These are phyloP conservation scores for Cystobasidium tubakii DNA, from an alignment of 768 basidiomycete genomes.

Conservation along the genomic window DNA sequence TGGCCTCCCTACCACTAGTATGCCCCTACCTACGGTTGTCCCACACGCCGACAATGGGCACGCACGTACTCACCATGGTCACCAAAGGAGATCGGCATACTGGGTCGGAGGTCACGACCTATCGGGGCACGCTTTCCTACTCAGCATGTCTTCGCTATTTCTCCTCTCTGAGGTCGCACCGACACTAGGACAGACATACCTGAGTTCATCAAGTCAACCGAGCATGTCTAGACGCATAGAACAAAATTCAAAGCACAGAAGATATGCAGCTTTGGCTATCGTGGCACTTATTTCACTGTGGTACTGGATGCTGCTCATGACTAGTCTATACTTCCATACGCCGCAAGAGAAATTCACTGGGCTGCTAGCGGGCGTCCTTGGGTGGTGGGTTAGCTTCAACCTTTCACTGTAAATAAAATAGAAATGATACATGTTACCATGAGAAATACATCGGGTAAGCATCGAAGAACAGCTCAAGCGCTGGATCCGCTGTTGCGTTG, in stretches of 20 bases:
- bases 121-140: conserved; percentile 85
- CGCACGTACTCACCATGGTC: background rate
- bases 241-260: background rate
- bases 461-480: no score
- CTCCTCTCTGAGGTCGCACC: conserved; percentile 67
- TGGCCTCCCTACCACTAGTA: background rate
- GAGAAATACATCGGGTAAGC: no score
- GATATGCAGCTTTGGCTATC: conserved; percentile 10
- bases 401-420: background rate
- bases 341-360: conserved; percentile 82
- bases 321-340: conserved; percentile 83
- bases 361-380: conserved; percentile 50
- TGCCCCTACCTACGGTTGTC: background rate
- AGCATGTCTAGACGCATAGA: conserved; percentile 2
- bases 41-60: background rate
- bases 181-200: conserved; percentile 38
- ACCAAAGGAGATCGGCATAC: conserved; percentile 50
- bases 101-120: conserved; percentile 81
- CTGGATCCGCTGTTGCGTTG: no score
- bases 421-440: no score
- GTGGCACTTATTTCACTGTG: conserved; percentile 52
- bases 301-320: conserved; percentile 70
- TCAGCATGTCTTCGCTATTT: conserved; percentile 72
- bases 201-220: background rate
- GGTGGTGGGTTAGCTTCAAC: conserved; percentile 26